Evolutionary conservation across 2,329 filamentous ascomycete genomes (phyloP), one percentile per base, ranked within the genome.

Genomic region (Curvularia sp.): DNA sequence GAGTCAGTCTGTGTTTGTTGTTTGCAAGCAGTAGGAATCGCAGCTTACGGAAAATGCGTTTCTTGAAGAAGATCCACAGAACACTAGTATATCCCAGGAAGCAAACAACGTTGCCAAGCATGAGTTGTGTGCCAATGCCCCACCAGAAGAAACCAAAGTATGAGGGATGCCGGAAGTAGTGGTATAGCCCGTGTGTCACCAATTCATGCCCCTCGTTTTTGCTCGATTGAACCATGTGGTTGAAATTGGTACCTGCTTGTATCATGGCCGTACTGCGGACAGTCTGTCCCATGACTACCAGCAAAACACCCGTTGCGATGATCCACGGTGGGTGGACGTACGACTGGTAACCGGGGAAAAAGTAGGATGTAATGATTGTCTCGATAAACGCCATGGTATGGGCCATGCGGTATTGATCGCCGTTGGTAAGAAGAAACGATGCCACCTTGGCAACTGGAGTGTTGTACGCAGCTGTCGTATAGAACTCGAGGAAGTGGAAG

Each of bases 121-220:
- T 87, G 43, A 98, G 73, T 82, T 99, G 95, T 12, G 93, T 97
- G 5, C 95, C 95, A n/a, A 98, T 73, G 0, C 91, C 92, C 94
- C 94, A 99, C 88, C 93, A 98, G 78, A 97, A 99, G 81, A 97
- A 99, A 3, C 94, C 95, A 80, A 98, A 97, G 79, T 99, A 99
- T 58, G 90, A 90, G 12, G 95, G 95, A 77, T 99, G 95, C 24
- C 95, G 83, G 52, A 96, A 80, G 44, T 85, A 76, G 7, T 81
- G 80, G 76, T 98, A 99, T 33, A 98, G 80, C 0, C 95, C 95
- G 28, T 82, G 82, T 0, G 90, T 96, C 2, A 99, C 91, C n/a
- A 99, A 84, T 47, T 83, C 82, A 76, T 99, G 95, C 1, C 86
- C 87, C 4, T 87, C 84, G 70, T 88, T 89, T 61, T 82, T 86